Evolutionary conservation across 2,329 filamentous ascomycete genomes (phyloP).

Genomic region (Exophiala dermatitidis): DNA sequence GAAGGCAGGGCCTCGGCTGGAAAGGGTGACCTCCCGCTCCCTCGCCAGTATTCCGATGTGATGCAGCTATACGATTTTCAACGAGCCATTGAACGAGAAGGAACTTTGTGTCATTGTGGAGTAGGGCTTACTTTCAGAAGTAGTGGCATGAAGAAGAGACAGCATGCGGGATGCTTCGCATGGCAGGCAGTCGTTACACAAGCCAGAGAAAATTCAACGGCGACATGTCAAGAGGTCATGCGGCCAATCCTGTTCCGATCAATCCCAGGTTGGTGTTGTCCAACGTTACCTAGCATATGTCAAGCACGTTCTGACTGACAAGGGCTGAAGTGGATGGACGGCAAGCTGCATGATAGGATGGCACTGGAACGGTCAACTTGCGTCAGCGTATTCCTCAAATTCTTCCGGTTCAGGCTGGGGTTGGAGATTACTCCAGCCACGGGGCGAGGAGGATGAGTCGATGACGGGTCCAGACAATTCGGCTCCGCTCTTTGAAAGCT

Average conservation of each 20-base stretch:
- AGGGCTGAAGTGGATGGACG: slow-evolving; percentile 5
- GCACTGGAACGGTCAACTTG: slow-evolving; percentile 6
- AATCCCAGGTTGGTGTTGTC: slow-evolving; percentile 18
- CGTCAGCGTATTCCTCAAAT: neutral
- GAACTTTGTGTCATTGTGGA: neutral
- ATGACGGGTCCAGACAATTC: neutral
- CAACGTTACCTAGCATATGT: slow-evolving; percentile 21
- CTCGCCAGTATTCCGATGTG: neutral
- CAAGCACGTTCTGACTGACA: slow-evolving; percentile 19
- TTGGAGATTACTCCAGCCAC: neutral
- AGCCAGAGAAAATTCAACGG: neutral
- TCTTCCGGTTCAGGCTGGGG: neutral
- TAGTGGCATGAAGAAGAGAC: neutral
- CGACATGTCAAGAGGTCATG: neutral
- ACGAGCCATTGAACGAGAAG: neutral
- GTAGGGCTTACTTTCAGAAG: neutral
- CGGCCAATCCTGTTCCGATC: slow-evolving; percentile 4
- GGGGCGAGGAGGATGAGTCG: neutral
- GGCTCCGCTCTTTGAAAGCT: neutral
- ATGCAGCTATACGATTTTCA: neutral
- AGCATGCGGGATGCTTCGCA: neutral
- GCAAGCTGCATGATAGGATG: slow-evolving; percentile 17
- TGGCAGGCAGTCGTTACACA: slow-evolving; percentile 8
- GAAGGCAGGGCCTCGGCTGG: neutral
- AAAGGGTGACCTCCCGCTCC: neutral